Evolutionary conservation across 345 rosid species (phyloP).

Genomic region (Linum usitatissimum): DNA sequence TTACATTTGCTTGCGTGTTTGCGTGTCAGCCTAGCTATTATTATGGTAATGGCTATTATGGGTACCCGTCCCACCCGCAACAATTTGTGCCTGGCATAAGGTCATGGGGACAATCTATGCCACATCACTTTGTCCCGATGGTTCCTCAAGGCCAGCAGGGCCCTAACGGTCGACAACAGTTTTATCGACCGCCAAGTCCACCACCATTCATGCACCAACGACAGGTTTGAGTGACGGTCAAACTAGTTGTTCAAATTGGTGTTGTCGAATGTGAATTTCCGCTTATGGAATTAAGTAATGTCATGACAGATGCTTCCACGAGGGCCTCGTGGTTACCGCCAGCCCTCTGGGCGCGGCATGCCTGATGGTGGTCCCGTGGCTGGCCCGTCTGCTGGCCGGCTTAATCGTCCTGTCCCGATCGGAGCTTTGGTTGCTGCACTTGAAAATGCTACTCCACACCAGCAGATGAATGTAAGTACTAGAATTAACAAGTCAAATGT

Average conservation of each 20-base stretch:
- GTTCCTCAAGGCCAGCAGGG: conserved; percentile 14
- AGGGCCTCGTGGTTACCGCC: conserved; percentile 3
- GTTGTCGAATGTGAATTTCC: neutral
- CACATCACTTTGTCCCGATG: conserved; percentile 12
- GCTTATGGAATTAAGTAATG: neutral
- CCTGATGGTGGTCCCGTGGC: conserved; percentile 6
- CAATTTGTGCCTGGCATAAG: conserved; percentile 16
- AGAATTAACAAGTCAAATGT: neutral
- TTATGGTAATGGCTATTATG: too few species aligned
- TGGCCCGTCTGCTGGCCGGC: conserved; percentile 1
- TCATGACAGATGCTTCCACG: conserved; percentile 12
- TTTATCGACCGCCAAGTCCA: conserved; percentile 5
- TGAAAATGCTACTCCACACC: conserved; percentile 12
- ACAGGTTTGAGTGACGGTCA: neutral
- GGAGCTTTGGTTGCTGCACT: conserved; percentile 8
- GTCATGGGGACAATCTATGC: conserved; percentile 4
- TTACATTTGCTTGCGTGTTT: neutral
- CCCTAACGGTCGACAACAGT: conserved; percentile 11
- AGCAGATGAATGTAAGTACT: conserved; percentile 12
- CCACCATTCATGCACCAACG: conserved; percentile 6
- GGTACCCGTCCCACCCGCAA: conserved; percentile 17
- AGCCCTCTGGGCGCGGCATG: conserved; percentile 10
- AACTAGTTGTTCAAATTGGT: neutral
- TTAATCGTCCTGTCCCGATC: neutral
- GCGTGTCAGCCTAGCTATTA: conserved; percentile 11